Conservation (phyloP, 2,329 filamentous ascomycete species). For the Cladophialophora bantiana region DNA sequence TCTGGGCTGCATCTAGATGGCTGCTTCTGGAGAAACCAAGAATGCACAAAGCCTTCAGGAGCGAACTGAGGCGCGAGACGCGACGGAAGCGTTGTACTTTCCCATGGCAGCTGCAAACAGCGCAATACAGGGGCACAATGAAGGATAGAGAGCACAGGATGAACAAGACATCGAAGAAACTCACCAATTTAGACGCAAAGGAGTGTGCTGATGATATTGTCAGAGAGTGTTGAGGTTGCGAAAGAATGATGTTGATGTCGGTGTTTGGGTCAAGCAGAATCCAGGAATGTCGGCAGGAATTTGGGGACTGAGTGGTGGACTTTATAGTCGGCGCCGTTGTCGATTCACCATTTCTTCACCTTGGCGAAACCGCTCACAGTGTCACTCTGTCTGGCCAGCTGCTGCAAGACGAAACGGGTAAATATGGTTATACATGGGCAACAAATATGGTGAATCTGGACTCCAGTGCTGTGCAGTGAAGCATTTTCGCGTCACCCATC, state of each 20-base stretch:
- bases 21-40: constrained; percentile 32
- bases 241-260: constrained; percentile 1
- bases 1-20: constrained; percentile 13
- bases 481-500: not conserved
- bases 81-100: not conserved
- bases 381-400: not conserved
- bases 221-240: constrained; percentile 1
- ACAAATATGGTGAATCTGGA: not conserved
- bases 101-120: constrained; percentile 10
- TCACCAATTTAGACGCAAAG: constrained; percentile 17
- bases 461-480: constrained; percentile 4
- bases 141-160: not conserved
- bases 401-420: constrained; percentile 3
- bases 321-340: not conserved
- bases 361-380: constrained; percentile 9
- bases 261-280: constrained; percentile 8
- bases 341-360: constrained; percentile 14
- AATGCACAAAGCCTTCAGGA: constrained; percentile 13
- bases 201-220: constrained; percentile 1
- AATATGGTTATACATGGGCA: constrained; percentile 5
- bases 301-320: constrained; percentile 12
- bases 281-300: constrained; percentile 29
- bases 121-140: not conserved
- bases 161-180: constrained; percentile 5
- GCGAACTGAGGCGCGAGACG: constrained; percentile 1